Conservation (phyloP, 148 eudicot genomes). For the Persicaria tinctoria region DNA sequence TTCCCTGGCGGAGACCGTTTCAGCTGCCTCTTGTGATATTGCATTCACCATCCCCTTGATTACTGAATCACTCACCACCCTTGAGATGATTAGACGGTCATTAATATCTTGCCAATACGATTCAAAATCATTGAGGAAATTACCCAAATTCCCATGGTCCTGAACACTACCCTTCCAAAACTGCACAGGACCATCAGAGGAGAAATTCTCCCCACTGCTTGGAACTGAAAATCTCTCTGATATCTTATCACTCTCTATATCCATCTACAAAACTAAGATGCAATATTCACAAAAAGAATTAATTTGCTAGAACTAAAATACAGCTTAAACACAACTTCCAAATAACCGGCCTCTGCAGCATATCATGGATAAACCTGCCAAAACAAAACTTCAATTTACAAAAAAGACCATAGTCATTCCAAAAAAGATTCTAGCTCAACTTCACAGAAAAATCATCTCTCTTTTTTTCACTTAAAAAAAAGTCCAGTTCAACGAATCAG, state of each 20-base stretch:
- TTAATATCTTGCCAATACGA: constrained; percentile 57
- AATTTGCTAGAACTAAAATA: neutral
- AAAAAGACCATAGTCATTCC: neutral
- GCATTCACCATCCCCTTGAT: constrained; percentile 77
- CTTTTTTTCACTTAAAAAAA: neutral
- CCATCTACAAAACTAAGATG: neutral
- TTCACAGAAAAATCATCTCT: neutral
- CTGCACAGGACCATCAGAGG: constrained; percentile 8
- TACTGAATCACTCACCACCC: constrained; percentile 63
- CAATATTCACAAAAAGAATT: neutral
- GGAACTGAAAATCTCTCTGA: neutral
- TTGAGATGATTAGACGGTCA: constrained; percentile 53
- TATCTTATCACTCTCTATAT: neutral
- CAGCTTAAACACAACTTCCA: constrained; percentile 4
- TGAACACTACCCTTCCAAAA: neutral
- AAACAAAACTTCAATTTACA: neutral
- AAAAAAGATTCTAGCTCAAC: neutral
- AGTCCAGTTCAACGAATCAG: neutral
- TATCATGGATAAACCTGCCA: neutral
- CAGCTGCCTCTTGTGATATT: constrained; percentile 60
- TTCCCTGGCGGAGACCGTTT: constrained; percentile 49
- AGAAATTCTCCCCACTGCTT: neutral
- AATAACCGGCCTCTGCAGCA: neutral
- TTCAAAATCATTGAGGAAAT: constrained; percentile 54
- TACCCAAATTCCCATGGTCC: constrained; percentile 12